Conservation (phyloP, 257 asterid species). For the Marsdenia floribunda region DNA sequence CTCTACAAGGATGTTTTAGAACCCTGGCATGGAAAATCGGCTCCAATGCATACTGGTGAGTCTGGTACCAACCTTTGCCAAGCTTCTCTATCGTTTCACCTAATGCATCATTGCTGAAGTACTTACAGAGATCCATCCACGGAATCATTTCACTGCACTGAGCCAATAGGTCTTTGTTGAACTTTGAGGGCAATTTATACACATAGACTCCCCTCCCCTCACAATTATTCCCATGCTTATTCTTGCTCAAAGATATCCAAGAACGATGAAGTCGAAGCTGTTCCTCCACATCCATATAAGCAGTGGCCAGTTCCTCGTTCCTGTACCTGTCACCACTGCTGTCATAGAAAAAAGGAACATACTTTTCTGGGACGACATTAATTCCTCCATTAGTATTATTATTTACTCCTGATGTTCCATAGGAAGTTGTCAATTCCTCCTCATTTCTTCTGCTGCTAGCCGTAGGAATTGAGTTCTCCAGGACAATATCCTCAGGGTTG, state of each 20-base stretch:
- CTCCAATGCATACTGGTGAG: conserved; percentile 69
- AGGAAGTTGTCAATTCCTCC: neutral
- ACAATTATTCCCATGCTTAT: conserved; percentile 19
- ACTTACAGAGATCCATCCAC: conserved; percentile 48
- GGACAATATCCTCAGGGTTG: neutral
- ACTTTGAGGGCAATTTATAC: conserved; percentile 60
- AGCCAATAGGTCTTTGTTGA: conserved; percentile 51
- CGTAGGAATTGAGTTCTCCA: neutral
- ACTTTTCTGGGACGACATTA: conserved; percentile 9
- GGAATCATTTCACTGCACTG: conserved; percentile 54
- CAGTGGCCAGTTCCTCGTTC: conserved; percentile 26
- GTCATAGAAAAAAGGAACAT: conserved; percentile 9
- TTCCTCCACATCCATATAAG: conserved; percentile 35
- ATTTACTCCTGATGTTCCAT: neutral
- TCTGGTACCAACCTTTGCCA: conserved; percentile 52
- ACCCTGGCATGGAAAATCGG: conserved; percentile 53
- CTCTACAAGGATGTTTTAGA: conserved; percentile 65
- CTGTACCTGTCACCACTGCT: conserved; percentile 8
- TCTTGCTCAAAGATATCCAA: conserved; percentile 31
- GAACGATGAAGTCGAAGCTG: conserved; percentile 47
- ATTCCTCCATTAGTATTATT: neutral
- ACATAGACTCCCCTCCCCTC: conserved; percentile 51
- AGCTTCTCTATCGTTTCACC: conserved; percentile 47
- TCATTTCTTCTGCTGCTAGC: neutral
- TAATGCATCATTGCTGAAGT: conserved; percentile 40